A percentile compares a stretch with the other conserved stretches of the same genome.
Conservation (phyloP, 1,139 yeast genomes). For the Kazachstania sp. region DNA sequence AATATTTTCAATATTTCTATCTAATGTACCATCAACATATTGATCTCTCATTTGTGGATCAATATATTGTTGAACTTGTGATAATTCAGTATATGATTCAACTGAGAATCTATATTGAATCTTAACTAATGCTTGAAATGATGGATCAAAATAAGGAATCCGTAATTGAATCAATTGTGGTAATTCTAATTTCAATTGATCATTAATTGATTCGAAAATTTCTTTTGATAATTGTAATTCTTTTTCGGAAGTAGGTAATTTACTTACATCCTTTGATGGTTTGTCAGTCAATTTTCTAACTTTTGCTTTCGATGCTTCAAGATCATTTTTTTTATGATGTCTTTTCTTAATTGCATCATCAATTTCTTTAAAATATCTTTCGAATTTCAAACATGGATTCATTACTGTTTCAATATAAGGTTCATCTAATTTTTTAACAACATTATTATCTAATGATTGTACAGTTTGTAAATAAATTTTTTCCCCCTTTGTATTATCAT, state of each 20-base stretch:
- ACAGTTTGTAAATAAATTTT: constrained; percentile 71
- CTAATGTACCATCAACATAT: constrained; percentile 85
- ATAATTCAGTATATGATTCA: constrained; percentile 87
- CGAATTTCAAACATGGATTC: constrained; percentile 81
- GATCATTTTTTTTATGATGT: constrained; percentile 81
- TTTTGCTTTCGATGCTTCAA: constrained; percentile 82
- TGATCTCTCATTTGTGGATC: constrained; percentile 86
- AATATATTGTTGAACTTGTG: constrained; percentile 89
- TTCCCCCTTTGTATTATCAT: constrained; percentile 58
- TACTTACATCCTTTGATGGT: constrained; percentile 88
- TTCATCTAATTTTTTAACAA: constrained; percentile 90
- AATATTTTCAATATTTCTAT: constrained; percentile 74
- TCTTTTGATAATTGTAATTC: constrained; percentile 77
- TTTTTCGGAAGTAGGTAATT: constrained; percentile 81
- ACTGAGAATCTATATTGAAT: constrained; percentile 91
- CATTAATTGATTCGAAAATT: constrained; percentile 72
- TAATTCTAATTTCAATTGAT: constrained; percentile 71
- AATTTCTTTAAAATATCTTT: constrained; percentile 75
- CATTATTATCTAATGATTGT: constrained; percentile 82
- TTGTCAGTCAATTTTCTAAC: constrained; percentile 71
- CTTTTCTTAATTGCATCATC: constrained; percentile 94
- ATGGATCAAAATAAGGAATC: constrained; percentile 92
- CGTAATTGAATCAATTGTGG: constrained; percentile 85
- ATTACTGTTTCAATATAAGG: constrained; percentile 92
- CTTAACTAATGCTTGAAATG: constrained; percentile 90